Percentiles rank a stretch among this genome's conserved stretches.
phyloP scores from a whole-genome alignment of 164 flowering plant genomes.

The Piper longum region DNA sequence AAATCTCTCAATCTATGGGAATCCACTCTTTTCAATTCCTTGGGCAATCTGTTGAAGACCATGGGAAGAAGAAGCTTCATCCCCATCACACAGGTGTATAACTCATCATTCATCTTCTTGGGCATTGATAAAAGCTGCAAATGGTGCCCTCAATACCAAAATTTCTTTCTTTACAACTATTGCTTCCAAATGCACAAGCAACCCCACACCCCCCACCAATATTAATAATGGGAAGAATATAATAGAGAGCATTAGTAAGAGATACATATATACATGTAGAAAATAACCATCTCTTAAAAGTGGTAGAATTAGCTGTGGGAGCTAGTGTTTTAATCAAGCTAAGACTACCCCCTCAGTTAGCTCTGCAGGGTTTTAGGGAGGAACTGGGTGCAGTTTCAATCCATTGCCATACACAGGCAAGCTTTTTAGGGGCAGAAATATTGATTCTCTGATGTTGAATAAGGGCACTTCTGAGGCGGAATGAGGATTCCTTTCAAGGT shows the following conservation, averaged over 20 bases:
- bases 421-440: not conserved
- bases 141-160: not conserved
- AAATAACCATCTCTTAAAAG: no score
- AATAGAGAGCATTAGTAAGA: no score
- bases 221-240: no score
- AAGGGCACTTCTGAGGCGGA: not conserved
- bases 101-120: slow-evolving; percentile 38
- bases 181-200: not conserved
- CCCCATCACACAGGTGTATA: no score
- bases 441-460: not conserved
- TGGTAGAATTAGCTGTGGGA: not conserved
- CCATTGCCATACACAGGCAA: not conserved
- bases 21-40: not conserved
- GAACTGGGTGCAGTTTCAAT: not conserved
- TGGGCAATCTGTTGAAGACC: not conserved
- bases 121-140: slow-evolving; percentile 7
- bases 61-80: not conserved
- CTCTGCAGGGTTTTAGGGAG: not conserved
- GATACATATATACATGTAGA: no score
- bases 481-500: not conserved
- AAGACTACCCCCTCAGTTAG: not conserved
- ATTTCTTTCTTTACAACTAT: not conserved
- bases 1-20: not conserved
- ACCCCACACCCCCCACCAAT: no score
- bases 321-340: not conserved